Evolutionary conservation across 805 yeast genomes (phyloP).

Genomic region (Komagataella kurtzmanii): DNA sequence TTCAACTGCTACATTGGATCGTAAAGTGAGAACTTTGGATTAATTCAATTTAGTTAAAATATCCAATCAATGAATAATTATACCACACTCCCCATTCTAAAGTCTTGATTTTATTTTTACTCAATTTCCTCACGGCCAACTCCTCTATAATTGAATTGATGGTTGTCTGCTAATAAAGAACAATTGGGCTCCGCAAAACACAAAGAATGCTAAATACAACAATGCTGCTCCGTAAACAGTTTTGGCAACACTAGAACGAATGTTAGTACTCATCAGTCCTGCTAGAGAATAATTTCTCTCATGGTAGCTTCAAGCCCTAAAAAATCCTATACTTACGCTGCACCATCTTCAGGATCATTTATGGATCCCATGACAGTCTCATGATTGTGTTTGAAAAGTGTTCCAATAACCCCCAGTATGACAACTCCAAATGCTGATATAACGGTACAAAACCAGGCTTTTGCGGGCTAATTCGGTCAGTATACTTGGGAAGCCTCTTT

Average conservation of each 20-base stretch:
- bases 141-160: conserved; percentile 37
- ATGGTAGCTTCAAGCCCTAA: background rate
- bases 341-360: conserved; percentile 85
- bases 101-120: background rate
- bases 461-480: conserved; percentile 36
- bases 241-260: conserved; percentile 50
- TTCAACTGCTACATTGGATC: background rate
- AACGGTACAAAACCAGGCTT: conserved; percentile 93
- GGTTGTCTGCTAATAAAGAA: conserved; percentile 47
- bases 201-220: conserved; percentile 66
- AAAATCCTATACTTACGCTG: conserved; percentile 33
- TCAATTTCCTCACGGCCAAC: background rate
- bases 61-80: background rate
- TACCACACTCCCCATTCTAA: background rate
- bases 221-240: conserved; percentile 85
- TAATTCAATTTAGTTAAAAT: too few relatives aligned
- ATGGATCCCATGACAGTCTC: conserved; percentile 90
- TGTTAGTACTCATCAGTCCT: background rate
- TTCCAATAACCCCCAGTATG: conserved; percentile 75
- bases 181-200: conserved; percentile 86
- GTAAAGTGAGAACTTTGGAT: background rate
- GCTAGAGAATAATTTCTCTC: background rate
- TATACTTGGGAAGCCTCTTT: background rate
- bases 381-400: conserved; percentile 65
- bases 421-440: conserved; percentile 87